Conservation (phyloP, 768 basidiomycete species). For the Russula vinacea region DNA sequence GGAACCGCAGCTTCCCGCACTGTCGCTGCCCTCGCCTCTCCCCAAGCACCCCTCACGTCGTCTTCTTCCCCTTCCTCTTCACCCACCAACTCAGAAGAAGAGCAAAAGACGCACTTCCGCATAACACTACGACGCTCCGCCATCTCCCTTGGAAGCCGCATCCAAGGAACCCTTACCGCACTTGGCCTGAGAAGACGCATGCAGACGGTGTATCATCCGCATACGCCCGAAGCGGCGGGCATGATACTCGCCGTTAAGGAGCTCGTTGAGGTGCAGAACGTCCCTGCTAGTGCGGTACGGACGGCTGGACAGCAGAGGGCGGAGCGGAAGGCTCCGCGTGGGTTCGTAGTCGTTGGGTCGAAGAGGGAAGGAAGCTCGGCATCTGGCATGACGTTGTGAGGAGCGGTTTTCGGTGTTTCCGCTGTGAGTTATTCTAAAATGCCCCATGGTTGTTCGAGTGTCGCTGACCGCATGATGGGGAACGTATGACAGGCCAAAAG, state of each 20-base stretch:
- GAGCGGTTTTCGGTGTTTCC: not conserved
- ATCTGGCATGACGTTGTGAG: not conserved
- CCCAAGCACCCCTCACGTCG: constrained; percentile 7
- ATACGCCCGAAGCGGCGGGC: constrained; percentile 72
- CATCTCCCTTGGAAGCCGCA: constrained; percentile 72
- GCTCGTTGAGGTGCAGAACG: constrained; percentile 83
- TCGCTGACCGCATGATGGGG: too few relatives aligned
- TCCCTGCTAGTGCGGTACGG: constrained; percentile 61
- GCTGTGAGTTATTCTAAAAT: not conserved
- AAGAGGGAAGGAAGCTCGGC: constrained; percentile 13
- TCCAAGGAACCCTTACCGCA: constrained; percentile 71
- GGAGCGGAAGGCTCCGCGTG: constrained; percentile 64
- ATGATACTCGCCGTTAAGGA: constrained; percentile 89
- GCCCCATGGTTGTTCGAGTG: too few relatives aligned
- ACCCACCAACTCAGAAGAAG: constrained; percentile 4
- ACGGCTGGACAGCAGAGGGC: constrained; percentile 65
- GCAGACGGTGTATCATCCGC: constrained; percentile 80
- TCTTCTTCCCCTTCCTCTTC: not conserved
- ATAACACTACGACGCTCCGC: constrained; percentile 86
- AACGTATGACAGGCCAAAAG: too few relatives aligned
- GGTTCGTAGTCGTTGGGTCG: constrained; percentile 55
- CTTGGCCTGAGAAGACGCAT: constrained; percentile 80
- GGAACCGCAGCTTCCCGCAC: constrained; percentile 23
- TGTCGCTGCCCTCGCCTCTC: constrained; percentile 14
- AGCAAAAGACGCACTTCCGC: constrained; percentile 71